phyloP scores from a whole-genome alignment of 306 rosid genomes.

The barrel medic (Medicago truncatula) region MtrunA17r5.0-ANR NC_053042.1:19483501-19484000 shows the following conservation, averaged over 20 bases:
- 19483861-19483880: not conserved
- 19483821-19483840: not conserved
- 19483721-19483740: slow-evolving; percentile 12
- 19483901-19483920: too few relatives aligned
- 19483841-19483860: not conserved
- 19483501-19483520: too few relatives aligned
- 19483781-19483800: slow-evolving; percentile 75
- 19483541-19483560: not conserved
- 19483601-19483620: not conserved
- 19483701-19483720: not conserved
- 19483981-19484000: too few relatives aligned
- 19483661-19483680: slow-evolving; percentile 11
- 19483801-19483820: slow-evolving; percentile 64
- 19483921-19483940: not conserved
- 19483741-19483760: not conserved
- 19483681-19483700: slow-evolving; percentile 7
- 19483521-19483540: too few relatives aligned
- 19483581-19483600: not conserved
- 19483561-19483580: not conserved
- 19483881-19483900: too few relatives aligned
- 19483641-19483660: not conserved
- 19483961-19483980: too few relatives aligned
- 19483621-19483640: slow-evolving; percentile 18
- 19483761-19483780: slow-evolving; percentile 76
- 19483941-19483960: too few relatives aligned